Conservation (phyloP, 2,329 filamentous ascomycete genomes). For the Epicoccum sorghinum region DNA sequence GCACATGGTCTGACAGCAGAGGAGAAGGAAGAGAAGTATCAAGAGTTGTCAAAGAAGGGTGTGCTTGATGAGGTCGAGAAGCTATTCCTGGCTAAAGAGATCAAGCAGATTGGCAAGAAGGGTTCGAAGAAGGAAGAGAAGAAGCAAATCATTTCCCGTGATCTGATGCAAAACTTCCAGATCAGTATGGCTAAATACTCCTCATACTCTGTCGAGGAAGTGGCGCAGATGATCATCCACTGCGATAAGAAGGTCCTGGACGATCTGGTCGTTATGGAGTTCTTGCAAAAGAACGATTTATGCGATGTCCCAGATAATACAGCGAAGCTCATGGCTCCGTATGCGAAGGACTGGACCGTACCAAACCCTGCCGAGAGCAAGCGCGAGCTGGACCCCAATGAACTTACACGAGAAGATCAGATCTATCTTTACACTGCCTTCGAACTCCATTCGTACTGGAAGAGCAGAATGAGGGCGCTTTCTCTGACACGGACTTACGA, state of each 20-base stretch:
- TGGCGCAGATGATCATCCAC: conserved; percentile 93
- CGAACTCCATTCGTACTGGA: conserved; percentile 98
- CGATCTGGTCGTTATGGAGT: conserved; percentile 93
- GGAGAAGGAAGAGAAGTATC: conserved; percentile 93
- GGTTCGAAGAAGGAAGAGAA: conserved; percentile 85
- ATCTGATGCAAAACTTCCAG: conserved; percentile 63
- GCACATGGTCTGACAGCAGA: conserved; percentile 83
- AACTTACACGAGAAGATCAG: conserved; percentile 93
- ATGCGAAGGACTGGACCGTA: conserved; percentile 95
- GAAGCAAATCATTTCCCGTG: conserved; percentile 93
- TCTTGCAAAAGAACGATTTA: conserved; percentile 88
- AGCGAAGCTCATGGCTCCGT: conserved; percentile 89
- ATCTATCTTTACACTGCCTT: conserved; percentile 92
- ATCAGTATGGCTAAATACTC: conserved; percentile 95
- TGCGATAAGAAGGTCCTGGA: conserved; percentile 89
- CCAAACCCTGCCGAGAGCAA: conserved; percentile 77
- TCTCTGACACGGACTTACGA: conserved; percentile 84
- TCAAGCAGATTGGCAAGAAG: conserved; percentile 79
- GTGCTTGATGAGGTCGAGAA: conserved; percentile 98
- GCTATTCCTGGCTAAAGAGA: conserved; percentile 96
- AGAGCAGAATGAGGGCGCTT: conserved; percentile 92
- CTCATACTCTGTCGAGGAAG: conserved; percentile 78
- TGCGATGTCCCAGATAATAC: conserved; percentile 92
- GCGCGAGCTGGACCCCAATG: conserved; percentile 83
- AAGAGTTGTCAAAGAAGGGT: conserved; percentile 89